phyloP scores from a whole-genome alignment of 1,139 yeast genomes.

The Geotrichum histeridarum region DNA sequence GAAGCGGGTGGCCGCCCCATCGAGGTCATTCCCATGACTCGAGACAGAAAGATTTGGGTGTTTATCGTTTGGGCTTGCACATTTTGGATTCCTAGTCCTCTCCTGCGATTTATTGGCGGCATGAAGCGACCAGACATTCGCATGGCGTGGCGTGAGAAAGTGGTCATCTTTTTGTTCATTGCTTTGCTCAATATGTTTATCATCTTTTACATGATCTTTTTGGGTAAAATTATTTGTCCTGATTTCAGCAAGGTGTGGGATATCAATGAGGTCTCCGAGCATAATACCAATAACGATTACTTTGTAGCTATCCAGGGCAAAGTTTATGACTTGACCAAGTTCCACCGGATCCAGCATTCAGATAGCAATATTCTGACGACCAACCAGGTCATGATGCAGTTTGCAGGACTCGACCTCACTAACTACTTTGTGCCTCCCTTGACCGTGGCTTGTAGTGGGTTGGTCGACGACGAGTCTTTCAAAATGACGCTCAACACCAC shows the following conservation, averaged over 20 bases:
- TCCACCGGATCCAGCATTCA: slow-evolving; percentile 37
- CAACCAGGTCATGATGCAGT: slow-evolving; percentile 33
- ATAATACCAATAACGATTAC: slow-evolving; percentile 38
- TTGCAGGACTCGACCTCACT: slow-evolving; percentile 40
- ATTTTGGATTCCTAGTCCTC: slow-evolving; percentile 40
- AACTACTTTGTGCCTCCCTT: slow-evolving; percentile 42
- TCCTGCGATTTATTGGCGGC: slow-evolving; percentile 33
- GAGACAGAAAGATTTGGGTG: slow-evolving; percentile 38
- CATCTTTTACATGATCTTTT: slow-evolving; percentile 41
- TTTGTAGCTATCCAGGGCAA: slow-evolving; percentile 40
- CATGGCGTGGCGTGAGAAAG: slow-evolving; percentile 43
- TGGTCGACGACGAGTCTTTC: slow-evolving; percentile 35
- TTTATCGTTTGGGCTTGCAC: slow-evolving; percentile 38
- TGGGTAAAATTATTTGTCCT: slow-evolving; percentile 40
- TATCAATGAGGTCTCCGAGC: slow-evolving; percentile 35
- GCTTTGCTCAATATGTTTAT: slow-evolving; percentile 39
- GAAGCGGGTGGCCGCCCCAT: slow-evolving; percentile 20
- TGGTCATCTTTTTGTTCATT: slow-evolving; percentile 37
- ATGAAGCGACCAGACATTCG: slow-evolving; percentile 38
- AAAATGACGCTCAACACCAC: slow-evolving; percentile 34
- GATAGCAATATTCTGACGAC: slow-evolving; percentile 36
- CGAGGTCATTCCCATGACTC: slow-evolving; percentile 33
- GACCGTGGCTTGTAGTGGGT: slow-evolving; percentile 38
- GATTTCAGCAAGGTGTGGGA: slow-evolving; percentile 42
- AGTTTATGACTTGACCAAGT: slow-evolving; percentile 41